phyloP scores from a whole-genome alignment of 2,329 filamentous ascomycete species.

The Emmonsia crescens region DNA sequence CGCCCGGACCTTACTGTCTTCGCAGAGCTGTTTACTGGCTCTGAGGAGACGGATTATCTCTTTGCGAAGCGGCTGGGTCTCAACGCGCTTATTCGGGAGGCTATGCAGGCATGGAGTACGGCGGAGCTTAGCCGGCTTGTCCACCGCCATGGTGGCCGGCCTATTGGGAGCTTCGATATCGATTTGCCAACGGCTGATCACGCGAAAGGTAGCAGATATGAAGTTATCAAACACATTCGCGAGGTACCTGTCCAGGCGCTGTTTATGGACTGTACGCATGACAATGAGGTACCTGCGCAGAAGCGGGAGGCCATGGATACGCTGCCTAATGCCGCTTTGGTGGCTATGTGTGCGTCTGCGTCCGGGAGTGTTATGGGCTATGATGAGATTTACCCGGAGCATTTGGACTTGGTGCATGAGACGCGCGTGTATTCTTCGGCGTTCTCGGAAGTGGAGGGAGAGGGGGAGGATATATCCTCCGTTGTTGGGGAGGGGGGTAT shows the following conservation, averaged over 20 bases:
- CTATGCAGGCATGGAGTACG: constrained; percentile 97
- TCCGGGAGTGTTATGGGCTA: constrained; percentile 97
- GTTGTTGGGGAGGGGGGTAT: constrained; percentile 73
- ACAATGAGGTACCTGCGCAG: constrained; percentile 92
- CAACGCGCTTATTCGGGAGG: constrained; percentile 85
- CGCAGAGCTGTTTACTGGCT: constrained; percentile 90
- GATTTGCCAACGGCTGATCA: constrained; percentile 61
- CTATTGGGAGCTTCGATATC: constrained; percentile 95
- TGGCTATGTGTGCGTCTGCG: constrained; percentile 90
- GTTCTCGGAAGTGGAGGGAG: constrained; percentile 46
- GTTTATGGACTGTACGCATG: constrained; percentile 99
- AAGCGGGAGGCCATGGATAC: constrained; percentile 92
- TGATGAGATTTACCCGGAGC: constrained; percentile 86
- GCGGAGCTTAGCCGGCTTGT: constrained; percentile 85
- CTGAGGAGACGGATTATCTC: constrained; percentile 89
- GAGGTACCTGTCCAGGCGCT: constrained; percentile 83
- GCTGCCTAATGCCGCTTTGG: constrained; percentile 82
- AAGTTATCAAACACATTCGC: constrained; percentile 70
- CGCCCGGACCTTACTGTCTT: constrained; percentile 83
- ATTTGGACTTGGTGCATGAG: constrained; percentile 89
- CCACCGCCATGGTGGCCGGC: constrained; percentile 82
- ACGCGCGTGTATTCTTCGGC: constrained; percentile 70
- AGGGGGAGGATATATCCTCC: constrained; percentile 42
- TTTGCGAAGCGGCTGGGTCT: constrained; percentile 90
- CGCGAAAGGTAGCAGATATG: constrained; percentile 36